phyloP scores from a whole-genome alignment of 73 alveolate species.

The Paramecium sexaurelia region DNA sequence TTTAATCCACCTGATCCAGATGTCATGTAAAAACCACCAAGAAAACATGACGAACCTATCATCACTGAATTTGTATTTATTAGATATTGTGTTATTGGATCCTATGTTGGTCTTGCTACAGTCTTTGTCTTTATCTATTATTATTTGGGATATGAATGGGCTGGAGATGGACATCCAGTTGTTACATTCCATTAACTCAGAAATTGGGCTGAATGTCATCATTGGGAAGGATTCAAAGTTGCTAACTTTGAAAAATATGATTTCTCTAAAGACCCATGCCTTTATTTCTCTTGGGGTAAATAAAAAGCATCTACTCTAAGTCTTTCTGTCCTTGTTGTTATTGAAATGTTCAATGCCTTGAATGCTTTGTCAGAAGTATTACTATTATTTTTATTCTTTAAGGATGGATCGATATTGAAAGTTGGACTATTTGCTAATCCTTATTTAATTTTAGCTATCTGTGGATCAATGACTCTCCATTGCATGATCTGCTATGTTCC shows the following conservation, averaged over 20 bases:
- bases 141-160: slow-evolving; percentile 76
- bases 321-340: slow-evolving; percentile 89
- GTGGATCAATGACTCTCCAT: slow-evolving; percentile 82
- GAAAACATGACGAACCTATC: slow-evolving; percentile 85
- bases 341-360: slow-evolving; percentile 97
- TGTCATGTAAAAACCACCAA: slow-evolving; percentile 92
- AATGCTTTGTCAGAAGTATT: slow-evolving; percentile 93
- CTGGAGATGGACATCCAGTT: slow-evolving; percentile 69
- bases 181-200: slow-evolving; percentile 58
- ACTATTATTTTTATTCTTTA: not conserved
- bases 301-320: slow-evolving; percentile 92
- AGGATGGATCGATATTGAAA: slow-evolving; percentile 81
- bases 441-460: slow-evolving; percentile 76
- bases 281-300: slow-evolving; percentile 95
- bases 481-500: slow-evolving; percentile 93
- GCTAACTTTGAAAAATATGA: slow-evolving; percentile 73
- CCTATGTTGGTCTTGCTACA: slow-evolving; percentile 94
- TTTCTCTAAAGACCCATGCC: slow-evolving; percentile 88
- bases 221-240: slow-evolving; percentile 79
- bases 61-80: slow-evolving; percentile 76
- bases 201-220: slow-evolving; percentile 81
- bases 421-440: slow-evolving; percentile 82
- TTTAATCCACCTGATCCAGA: slow-evolving; percentile 99
- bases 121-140: slow-evolving; percentile 82
- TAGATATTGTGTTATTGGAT: slow-evolving; percentile 83